Percentiles rank a stretch among this genome's conserved stretches.
These are phyloP conservation scores for Xylaria grammica DNA, from an alignment of 495 filamentous ascomycete genomes.

Conservation along the genomic window DNA sequence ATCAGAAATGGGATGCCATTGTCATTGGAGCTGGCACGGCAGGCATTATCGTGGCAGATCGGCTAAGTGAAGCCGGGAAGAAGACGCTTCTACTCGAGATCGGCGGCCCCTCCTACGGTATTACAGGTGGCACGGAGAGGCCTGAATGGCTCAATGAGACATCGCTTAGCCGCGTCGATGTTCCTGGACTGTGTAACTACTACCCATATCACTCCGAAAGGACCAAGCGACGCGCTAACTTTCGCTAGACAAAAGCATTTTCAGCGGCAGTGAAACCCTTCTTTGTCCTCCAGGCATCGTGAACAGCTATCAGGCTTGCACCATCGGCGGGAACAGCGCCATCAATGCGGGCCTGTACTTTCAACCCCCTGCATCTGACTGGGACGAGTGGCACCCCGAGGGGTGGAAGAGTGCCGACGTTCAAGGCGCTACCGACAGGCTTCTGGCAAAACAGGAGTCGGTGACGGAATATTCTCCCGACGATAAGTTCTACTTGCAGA, in stretches of 20 bases:
- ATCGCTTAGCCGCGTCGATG: conserved; percentile 62
- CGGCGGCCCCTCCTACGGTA: conserved; percentile 39
- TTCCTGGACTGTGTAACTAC: conserved; percentile 56
- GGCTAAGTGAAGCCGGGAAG: conserved; percentile 52
- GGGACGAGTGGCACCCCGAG: conserved; percentile 61
- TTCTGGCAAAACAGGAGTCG: conserved; percentile 59
- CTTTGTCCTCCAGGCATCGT: conserved; percentile 44
- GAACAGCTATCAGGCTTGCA: conserved; percentile 61
- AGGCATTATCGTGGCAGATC: conserved; percentile 78
- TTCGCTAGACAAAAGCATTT: conserved; percentile 54
- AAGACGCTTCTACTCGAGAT: conserved; percentile 40
- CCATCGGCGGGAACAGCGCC: conserved; percentile 60
- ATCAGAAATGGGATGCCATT: conserved; percentile 51
- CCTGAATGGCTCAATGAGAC: conserved; percentile 60
- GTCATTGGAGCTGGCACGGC: conserved; percentile 89
- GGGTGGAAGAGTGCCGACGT: conserved; percentile 65
- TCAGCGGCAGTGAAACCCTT: conserved; percentile 38
- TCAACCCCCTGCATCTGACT: conserved; percentile 60
- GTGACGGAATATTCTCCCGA: conserved; percentile 60
- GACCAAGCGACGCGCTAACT: not conserved
- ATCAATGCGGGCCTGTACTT: conserved; percentile 53
- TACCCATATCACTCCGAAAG: too few species aligned
- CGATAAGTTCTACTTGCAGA: conserved; percentile 60
- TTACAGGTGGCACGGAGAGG: conserved; percentile 41
- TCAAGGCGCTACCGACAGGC: conserved; percentile 49